phyloP scores from a whole-genome alignment of 73 alveolate species.

The Stentor roeselii region DNA sequence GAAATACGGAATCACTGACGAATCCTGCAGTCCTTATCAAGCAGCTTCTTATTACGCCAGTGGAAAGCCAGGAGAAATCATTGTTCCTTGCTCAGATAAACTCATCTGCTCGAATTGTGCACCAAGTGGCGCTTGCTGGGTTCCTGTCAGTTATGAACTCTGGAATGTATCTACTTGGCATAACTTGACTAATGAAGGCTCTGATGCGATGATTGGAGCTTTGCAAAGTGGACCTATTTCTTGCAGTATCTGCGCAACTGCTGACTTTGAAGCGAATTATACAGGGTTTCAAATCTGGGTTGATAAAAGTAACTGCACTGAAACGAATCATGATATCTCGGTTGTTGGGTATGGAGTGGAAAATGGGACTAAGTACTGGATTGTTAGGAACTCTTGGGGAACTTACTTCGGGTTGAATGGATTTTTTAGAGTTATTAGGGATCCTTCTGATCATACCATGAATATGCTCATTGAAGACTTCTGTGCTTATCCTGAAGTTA shows the following conservation, averaged over 20 bases:
- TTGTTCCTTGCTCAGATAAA: constrained; percentile 6
- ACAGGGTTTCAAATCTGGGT: constrained; percentile 60
- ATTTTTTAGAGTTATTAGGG: constrained; percentile 65
- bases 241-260: constrained; percentile 74
- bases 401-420: constrained; percentile 75
- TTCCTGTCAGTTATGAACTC: constrained; percentile 48
- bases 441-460: constrained; percentile 16
- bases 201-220: constrained; percentile 83
- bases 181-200: constrained; percentile 49
- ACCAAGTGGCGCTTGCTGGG: constrained; percentile 59
- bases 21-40: constrained; percentile 70
- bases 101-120: constrained; percentile 44
- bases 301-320: constrained; percentile 43
- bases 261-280: constrained; percentile 48
- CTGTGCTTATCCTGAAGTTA: background rate
- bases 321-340: constrained; percentile 64
- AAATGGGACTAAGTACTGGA: constrained; percentile 74
- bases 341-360: constrained; percentile 84
- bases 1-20: constrained; percentile 65
- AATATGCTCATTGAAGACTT: background rate
- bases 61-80: constrained; percentile 32
- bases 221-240: constrained; percentile 90
- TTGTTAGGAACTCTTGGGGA: constrained; percentile 83
- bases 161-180: constrained; percentile 55
- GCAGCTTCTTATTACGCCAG: constrained; percentile 42